Base-by-base conservation (phyloP, 345 rosid species). In the Lepidium sativum region DNA sequence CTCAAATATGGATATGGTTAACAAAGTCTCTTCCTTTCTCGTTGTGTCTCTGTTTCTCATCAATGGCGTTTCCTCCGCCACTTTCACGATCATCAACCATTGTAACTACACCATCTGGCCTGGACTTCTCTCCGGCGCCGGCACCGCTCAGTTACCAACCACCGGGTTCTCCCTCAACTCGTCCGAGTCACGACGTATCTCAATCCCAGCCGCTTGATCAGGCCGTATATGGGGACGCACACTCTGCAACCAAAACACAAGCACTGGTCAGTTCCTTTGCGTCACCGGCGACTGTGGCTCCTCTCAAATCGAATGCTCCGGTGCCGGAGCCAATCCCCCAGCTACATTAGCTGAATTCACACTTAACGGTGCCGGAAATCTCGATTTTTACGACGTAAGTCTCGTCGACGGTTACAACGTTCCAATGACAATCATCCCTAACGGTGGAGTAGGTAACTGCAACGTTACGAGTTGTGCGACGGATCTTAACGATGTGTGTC, bases 391-490 rank as follows among this genome's bases (percentile, higher is more conserved):
- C 65, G 87, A 82, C 51, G 80, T 86, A 2, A 84, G 89, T 73
- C 83, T 86, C 6, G 94, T 84, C 12, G 86, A 84, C 40, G 89
- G 94, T 14, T 84, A 76, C 78, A 86, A 86, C 72, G 47, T 86
- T 16, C 83, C 94, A 2, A 54, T 84, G 76, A 57, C 49, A 45
- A 72, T 86, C 8, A 31, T 67, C 20, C 86, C 94, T 6, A 43
- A 8, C 6, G 83, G 80, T 1, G 73, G 77, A 31, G 76, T 53
- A 6, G 78, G 80, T 21, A 77, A 80, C 43, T 86, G 90, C 52
- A 69, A 20, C 0, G 23, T 67, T 11, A 71, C 86, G 1, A 81
- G 80, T 15, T 86, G 94, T 32, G 72, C 58, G 4, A 80, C 25
- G 7, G 82, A 84, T n/a, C 66, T 84, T 21, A 86, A 82, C 70